These are phyloP conservation scores for Colletotrichum salicis DNA, from an alignment of 2,329 filamentous ascomycete species.

Conservation along the genomic window DNA sequence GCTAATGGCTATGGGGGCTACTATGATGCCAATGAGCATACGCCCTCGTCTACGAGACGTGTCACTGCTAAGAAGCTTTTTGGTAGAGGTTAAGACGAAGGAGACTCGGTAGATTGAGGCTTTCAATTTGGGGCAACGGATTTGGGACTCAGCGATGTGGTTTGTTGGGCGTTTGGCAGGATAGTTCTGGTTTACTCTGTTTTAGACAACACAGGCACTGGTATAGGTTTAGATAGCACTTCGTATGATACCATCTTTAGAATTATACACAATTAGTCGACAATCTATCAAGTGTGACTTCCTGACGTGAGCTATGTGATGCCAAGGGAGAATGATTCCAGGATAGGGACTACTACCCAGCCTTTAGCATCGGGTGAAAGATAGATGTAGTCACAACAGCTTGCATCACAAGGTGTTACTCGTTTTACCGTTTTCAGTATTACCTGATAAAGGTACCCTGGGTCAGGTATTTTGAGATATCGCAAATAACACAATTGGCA, in stretches of 20 bases:
- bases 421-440: too few species aligned
- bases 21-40: slow-evolving; percentile 16
- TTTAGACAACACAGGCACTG: not conserved
- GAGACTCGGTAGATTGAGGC: not conserved
- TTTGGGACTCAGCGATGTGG: not conserved
- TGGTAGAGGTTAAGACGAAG: slow-evolving; percentile 18
- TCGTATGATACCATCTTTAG: not conserved
- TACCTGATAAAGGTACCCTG: too few species aligned
- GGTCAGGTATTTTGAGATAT: not conserved
- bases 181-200: fast-evolving
- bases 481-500: not conserved
- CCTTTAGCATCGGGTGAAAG: too few species aligned
- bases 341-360: too few species aligned
- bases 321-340: too few species aligned
- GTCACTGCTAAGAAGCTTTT: slow-evolving; percentile 36
- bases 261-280: not conserved
- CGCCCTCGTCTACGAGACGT: slow-evolving; percentile 26
- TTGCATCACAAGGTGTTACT: too few species aligned
- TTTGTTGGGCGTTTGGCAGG: not conserved
- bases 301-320: too few species aligned
- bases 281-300: too few species aligned
- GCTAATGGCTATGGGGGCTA: slow-evolving; percentile 29
- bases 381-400: too few species aligned
- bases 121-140: not conserved
- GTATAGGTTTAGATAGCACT: not conserved